These are phyloP conservation scores for Tolypocladium capitatum DNA, from an alignment of 2,329 filamentous ascomycete species.

Conservation along the genomic window DNA sequence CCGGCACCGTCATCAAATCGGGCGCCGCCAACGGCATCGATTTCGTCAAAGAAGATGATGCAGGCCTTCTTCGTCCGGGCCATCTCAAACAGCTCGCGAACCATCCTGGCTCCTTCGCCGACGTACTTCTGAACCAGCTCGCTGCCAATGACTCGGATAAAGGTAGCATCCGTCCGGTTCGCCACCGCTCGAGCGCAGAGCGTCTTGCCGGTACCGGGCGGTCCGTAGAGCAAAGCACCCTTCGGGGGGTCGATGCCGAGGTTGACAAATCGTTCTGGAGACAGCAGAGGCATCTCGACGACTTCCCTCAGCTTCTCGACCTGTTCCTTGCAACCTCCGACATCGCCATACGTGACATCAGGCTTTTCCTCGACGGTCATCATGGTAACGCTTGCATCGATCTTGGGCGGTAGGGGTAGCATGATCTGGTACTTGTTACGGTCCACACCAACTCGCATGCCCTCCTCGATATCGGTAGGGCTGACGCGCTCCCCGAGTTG, in stretches of 20 bases:
- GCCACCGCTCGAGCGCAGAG: conserved; percentile 94
- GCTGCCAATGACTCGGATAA: conserved; percentile 95
- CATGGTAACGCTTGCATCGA: conserved; percentile 98
- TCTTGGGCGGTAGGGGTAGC: conserved; percentile 90
- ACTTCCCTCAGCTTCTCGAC: conserved; percentile 98
- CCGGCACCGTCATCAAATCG: conserved; percentile 95
- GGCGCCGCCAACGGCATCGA: conserved; percentile 89
- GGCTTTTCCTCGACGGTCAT: conserved; percentile 99
- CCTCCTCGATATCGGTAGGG: conserved; percentile 97
- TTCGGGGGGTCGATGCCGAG: conserved; percentile 99
- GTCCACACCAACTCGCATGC: conserved; percentile 97
- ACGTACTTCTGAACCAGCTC: conserved; percentile 99
- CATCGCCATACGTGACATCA: conserved; percentile 96
- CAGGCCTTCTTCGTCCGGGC: conserved; percentile 98
- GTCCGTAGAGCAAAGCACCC: conserved; percentile 90
- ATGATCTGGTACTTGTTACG: conserved; percentile 99
- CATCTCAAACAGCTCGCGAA: conserved; percentile 98
- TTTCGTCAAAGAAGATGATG: conserved; percentile 96
- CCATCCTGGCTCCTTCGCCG: conserved; percentile 95
- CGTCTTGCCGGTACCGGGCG: conserved; percentile 97
- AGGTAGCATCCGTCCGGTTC: conserved; percentile 95
- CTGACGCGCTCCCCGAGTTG: conserved; percentile 93
- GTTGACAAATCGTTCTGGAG: conserved; percentile 92
- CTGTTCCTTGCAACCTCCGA: conserved; percentile 98
- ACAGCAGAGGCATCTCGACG: conserved; percentile 94